Evolutionary conservation across 768 basidiomycete species (phyloP), one percentile per base, ranked within the genome.

Genomic region (Mrakia hoshinonis): DNA sequence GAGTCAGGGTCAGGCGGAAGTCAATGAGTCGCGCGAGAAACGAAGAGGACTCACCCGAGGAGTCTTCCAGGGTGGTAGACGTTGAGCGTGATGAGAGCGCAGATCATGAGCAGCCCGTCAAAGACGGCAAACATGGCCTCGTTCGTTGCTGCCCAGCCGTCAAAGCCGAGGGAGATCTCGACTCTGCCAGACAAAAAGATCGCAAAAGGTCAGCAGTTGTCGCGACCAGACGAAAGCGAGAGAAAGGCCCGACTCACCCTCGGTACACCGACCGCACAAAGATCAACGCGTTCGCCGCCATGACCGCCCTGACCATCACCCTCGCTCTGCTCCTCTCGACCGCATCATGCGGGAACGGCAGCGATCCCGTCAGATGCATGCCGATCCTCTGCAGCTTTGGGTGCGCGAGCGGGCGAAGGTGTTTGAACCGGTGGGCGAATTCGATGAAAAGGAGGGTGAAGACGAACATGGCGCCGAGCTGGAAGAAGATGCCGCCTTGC

Each of bases 51-150:
- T 20, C 22, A 51, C 49, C 49, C 49, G 49, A 51, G 22, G 49
- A 51, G 49, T 51, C 49, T 20, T 22, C 49, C 49, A 7, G 49
- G 49, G 15, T 51, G 49, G 15, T 22, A 51, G 11, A 51, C 49
- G 49, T 51, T 51, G 49, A 51, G 49, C 22, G 88, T 83, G 36
- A 83, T 82, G 58, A 89, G 75, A 10, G 83, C 84, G 75, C 92
- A 87, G 51, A 83, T 68, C 47, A 93, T 78, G 65, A 93, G 86
- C 36, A 83, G 75, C 82, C 87, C 91, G 80, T 92, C 92, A 75
- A 92, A 85, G 51, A 89, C 78, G 73, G 88, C 85, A 43, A 95
- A 85, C 54, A 89, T 87, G 39, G 82, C 78, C 49, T 84, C 89
- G 74, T 87, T 83, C 77, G 88, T 85, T 74, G 87, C 88, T 39